Base-by-base conservation (phyloP, 306 rosid genomes). In the Citrullus amarus region DNA sequence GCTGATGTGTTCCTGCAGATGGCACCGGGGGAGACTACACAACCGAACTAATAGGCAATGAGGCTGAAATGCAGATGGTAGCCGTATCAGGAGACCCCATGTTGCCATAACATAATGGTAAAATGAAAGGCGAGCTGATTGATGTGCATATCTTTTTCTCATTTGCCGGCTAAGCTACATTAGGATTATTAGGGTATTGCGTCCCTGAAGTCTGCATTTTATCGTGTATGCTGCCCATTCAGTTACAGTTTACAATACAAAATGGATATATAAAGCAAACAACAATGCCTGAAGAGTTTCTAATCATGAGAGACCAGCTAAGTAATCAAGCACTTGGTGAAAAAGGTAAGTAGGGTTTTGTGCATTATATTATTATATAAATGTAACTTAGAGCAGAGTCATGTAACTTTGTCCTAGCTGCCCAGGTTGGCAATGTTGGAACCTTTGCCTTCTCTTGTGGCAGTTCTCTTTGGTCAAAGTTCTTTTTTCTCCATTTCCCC, bases 381-480 rank as follows among this genome's bases (percentile, higher is more conserved):
- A 82, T 81, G 81, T 86, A 88, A 79, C 81, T 79, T 70, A 79
- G 92, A 85, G 82, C 87, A 83, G 78, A 82, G 82, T 74, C 86
- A 67, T 82, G 91, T 88, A 81, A 88, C 78, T 80, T 87, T 86
- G 85, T 84, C 93, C 93, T 89, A 91, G 91, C 97, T 91, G 97
- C 99, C 99, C 99, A 95, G 99, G 99, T 95, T 87, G 97, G 97
- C 93, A 85, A 86, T 81, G 86, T 83, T 88, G 86, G 80, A 79
- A 68, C 75, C 75, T 85, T 82, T 87, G 97, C 97, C 97, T 87
- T 92, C 98, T 88, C 99, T 95, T 78, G 99, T 88, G 99, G 99
- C 93, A 92, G 93, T 92, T 87, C n/a, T 36, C 48, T 87, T 88
- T 87, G 91, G 91, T 84, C 88, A 81, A 86, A 78, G 79, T 84